Evolutionary conservation across 331 rosid species (phyloP).

Genomic region (Malus hybrid): DNA sequence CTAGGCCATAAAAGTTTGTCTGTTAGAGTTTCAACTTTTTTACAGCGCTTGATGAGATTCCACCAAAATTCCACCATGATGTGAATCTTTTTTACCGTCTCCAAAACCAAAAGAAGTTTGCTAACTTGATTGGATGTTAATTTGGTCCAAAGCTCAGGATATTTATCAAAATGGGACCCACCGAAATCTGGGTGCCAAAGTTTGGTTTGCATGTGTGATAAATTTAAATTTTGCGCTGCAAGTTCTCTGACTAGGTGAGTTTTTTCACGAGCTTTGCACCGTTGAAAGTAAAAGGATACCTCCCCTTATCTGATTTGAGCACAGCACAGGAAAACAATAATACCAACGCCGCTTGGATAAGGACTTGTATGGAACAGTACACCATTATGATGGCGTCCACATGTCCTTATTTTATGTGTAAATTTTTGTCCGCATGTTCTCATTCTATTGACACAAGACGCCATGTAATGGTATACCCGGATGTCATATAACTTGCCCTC

Average conservation of each 20-base stretch:
- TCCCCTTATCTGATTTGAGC: slow-evolving; percentile 1
- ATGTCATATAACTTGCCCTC: neutral
- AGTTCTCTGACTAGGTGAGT: slow-evolving; percentile 1
- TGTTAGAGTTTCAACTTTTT: neutral
- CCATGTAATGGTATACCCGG: too few relatives aligned
- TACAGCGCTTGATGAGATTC: neutral
- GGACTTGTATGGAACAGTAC: neutral
- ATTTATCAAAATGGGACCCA: neutral
- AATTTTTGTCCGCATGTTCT: too few relatives aligned
- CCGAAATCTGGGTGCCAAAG: neutral
- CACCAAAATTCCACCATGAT: neutral
- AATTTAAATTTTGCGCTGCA: slow-evolving; percentile 20
- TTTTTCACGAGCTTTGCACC: slow-evolving; percentile 27
- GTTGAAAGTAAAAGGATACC: slow-evolving; percentile 11
- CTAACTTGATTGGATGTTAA: neutral
- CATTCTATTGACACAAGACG: neutral
- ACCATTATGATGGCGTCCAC: neutral
- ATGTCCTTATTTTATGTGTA: neutral
- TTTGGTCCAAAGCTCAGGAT: neutral
- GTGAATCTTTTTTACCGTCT: too few relatives aligned
- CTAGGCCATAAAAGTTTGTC: too few relatives aligned
- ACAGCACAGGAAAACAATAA: slow-evolving; percentile 20
- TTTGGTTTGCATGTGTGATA: slow-evolving; percentile 29
- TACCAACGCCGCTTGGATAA: slow-evolving; percentile 21
- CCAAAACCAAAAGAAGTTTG: neutral